Base-by-base conservation (phyloP, 805 yeast species). In the Wickerhamomyces ciferrii region DNA sequence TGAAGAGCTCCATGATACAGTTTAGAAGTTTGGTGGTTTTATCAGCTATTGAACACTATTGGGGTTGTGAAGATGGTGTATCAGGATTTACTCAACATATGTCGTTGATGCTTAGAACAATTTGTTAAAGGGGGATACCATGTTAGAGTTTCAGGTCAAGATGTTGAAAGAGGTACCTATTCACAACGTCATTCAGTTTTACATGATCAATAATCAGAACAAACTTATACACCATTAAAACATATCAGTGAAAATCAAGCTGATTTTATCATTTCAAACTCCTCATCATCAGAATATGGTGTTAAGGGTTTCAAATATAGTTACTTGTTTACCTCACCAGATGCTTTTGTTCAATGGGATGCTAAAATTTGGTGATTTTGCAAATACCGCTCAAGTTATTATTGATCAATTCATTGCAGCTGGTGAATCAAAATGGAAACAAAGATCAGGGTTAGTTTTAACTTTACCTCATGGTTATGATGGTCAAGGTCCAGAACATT, bases 401-500 rank as follows among this genome's bases (percentile, higher is more conserved):
- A 78, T 88, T 59, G 99, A 94, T 70, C 99, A 94, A 76, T 94
- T 94, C 68, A 80, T 94, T 64, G 87, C 97, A 40, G 88, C 91
- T 65, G 99, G 96, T 68, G 99, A 94, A 75, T 81, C 91, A 56
- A 94, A 94, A 75, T 94, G 99, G 99, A 87, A 88, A 68, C 99
- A 94, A 78, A 87, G 99, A 73, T 88, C 97, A 14, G 99, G 99
- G 67, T 66, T 94, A 49, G 96, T 94, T 36, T 72, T 94, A 58
- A 88, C 97, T 4, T 78, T 94, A 70, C 99, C 99, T 48, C 99
- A 94, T 68, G 99, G 99, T 74, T 94, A 91, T 69, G 99, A 94
- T 68, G 99, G 99, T 56, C 99, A 94, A 76, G 99, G 99, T 62
- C 98, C 99, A 55, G 99, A 94, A 76, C 99, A 94, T 73, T 94